Base-by-base conservation (phyloP, 2,329 filamentous ascomycete genomes). In the Aureobasidium sp. region DNA sequence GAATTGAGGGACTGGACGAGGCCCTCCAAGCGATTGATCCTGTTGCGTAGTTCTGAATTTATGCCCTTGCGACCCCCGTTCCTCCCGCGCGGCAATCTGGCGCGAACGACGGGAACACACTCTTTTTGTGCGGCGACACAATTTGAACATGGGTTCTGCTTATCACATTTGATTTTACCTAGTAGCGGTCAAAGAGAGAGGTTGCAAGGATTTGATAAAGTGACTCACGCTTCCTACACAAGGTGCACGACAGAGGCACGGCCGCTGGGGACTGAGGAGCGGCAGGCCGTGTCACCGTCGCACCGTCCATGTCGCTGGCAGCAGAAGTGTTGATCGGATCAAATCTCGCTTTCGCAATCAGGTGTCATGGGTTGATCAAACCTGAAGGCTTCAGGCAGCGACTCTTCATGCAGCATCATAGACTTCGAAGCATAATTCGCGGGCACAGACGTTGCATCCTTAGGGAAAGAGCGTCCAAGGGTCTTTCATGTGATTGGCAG, bases 101-200 rank as follows among this genome's bases (percentile, higher is more conserved):
- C 60, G 24, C 60, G 60, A 32, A 62, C 48, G 13, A 62, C 51
- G 5, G 60, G 60, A 6, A 59, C 36, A 37, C 61, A 63, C 36
- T 63, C 61, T 5, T 44, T 63, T 37, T 39, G 32, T 1, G 61
- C 36, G 1, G 44, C 27, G 8, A 51, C 47, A 24, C 61, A 63
- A 10, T 55, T 55, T 8, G 61, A 62, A 43, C 53, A 60, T 20
- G 63, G 63, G 3, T 48, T 37, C 17, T 51, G 46, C 27, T 64
- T 62, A 24, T 64, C 63, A 34, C 63, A 64, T 29, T 62, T 62
- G 39, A 64, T 62, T 27, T 62, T 62, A 34, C 61, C 53, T 34
- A 39, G 43, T 26, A 29, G n/a, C 1, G 6, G 17, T 55, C 32
- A 55, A 29, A 53, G 8, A 29, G 24, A 13, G 32, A 34, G 32